Percentiles rank a stretch among this genome's conserved stretches.
phyloP scores from a whole-genome alignment of 1,139 yeast species.

The Kazachstania sp. region DNA sequence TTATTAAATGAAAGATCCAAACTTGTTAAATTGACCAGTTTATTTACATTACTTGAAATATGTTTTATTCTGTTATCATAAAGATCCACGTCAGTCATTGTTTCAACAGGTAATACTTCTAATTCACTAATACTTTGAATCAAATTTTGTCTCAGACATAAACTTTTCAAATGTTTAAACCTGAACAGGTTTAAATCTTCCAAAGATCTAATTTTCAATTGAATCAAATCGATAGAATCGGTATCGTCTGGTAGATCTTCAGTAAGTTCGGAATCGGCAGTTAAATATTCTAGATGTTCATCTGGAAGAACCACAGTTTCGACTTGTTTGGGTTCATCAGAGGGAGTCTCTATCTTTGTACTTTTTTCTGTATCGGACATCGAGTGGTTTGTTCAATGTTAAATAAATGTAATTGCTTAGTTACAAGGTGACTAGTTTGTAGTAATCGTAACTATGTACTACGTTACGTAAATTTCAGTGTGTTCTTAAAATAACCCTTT shows the following conservation, averaged over 20 bases:
- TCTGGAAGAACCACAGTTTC: slow-evolving; percentile 44
- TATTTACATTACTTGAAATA: slow-evolving; percentile 57
- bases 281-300: slow-evolving; percentile 36
- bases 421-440: too few relatives aligned
- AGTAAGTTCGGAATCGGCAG: slow-evolving; percentile 53
- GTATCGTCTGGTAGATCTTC: slow-evolving; percentile 53
- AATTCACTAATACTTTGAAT: slow-evolving; percentile 65
- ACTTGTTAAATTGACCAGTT: slow-evolving; percentile 47
- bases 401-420: too few relatives aligned
- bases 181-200: slow-evolving; percentile 56
- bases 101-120: slow-evolving; percentile 48
- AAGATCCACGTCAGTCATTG: slow-evolving; percentile 70
- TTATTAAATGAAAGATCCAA: slow-evolving; percentile 88
- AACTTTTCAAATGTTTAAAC: slow-evolving; percentile 47
- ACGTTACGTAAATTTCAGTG: too few relatives aligned
- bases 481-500: too few relatives aligned
- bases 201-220: slow-evolving; percentile 62
- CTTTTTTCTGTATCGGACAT: background rate
- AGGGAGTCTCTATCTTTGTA: background rate
- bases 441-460: too few relatives aligned
- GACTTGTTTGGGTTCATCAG: background rate
- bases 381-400: too few relatives aligned
- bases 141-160: slow-evolving; percentile 80
- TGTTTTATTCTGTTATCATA: slow-evolving; percentile 90
- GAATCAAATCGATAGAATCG: slow-evolving; percentile 66